phyloP scores from a whole-genome alignment of 176 grass and related monocot genomes.

The Aechmea fasciata region DNA sequence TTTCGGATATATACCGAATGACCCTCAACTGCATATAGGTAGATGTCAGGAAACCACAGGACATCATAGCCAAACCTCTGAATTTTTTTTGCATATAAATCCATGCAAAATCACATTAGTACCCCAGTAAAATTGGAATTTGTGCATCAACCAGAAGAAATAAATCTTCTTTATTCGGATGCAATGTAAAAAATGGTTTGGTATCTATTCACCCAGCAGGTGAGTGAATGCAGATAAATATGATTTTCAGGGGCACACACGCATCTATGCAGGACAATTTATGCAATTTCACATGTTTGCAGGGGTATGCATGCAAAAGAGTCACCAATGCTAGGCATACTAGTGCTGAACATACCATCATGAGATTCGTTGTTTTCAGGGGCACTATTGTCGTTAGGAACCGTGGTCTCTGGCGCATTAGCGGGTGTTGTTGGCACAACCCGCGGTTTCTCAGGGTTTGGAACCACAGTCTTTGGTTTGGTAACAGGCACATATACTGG shows the following conservation, averaged over 20 bases:
- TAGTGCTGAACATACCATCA: not conserved
- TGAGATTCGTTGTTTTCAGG: not conserved
- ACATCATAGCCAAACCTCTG: not conserved
- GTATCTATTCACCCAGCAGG: no score
- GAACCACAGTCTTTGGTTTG: not conserved
- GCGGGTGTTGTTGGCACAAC: not conserved
- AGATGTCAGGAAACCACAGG: not conserved
- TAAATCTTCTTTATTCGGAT: no score
- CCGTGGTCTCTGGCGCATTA: not conserved
- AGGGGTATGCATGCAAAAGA: not conserved
- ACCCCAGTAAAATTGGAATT: no score
- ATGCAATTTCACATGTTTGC: not conserved
- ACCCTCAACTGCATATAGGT: slow-evolving; percentile 11
- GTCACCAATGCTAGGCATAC: not conserved
- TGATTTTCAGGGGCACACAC: no score
- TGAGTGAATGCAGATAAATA: no score
- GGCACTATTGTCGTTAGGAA: not conserved
- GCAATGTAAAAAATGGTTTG: no score
- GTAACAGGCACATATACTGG: not conserved
- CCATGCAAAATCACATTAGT: no score
- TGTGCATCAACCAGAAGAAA: no score
- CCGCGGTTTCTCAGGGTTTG: not conserved
- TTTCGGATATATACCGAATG: slow-evolving; percentile 69
- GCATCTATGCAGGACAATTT: not conserved
- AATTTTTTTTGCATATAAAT: no score